Conservation (phyloP, 768 basidiomycete genomes). For the Tricholoma furcatifolium region DNA sequence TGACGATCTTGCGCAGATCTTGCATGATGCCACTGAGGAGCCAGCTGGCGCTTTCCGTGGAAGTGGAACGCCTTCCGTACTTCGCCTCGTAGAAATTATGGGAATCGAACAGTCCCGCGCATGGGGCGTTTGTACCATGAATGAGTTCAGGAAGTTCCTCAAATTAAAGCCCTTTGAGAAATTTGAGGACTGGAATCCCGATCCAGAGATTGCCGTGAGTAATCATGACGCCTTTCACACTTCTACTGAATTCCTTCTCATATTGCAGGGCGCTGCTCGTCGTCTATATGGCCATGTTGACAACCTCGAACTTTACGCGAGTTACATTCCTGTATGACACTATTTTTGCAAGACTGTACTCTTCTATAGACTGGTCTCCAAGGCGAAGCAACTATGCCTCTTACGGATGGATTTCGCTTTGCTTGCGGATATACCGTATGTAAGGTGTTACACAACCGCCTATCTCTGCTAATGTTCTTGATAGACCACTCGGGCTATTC, state of each 20-base stretch:
- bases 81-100: slow-evolving; percentile 55
- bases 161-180: slow-evolving; percentile 32
- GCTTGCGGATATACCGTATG: slow-evolving; percentile 29
- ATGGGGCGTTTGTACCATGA: slow-evolving; percentile 60
- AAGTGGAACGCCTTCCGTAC: slow-evolving; percentile 42
- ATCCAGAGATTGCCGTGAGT: slow-evolving; percentile 42
- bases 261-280: slow-evolving; percentile 22
- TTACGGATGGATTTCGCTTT: slow-evolving; percentile 26
- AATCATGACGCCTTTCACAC: neutral
- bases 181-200: slow-evolving; percentile 56
- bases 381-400: slow-evolving; percentile 32
- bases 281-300: slow-evolving; percentile 32
- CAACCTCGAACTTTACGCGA: slow-evolving; percentile 34
- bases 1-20: slow-evolving; percentile 45
- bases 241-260: neutral
- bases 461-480: neutral
- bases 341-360: neutral
- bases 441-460: neutral
- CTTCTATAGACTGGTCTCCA: slow-evolving; percentile 26
- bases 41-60: slow-evolving; percentile 48
- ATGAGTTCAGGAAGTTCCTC: slow-evolving; percentile 53
- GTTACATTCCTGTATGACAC: neutral
- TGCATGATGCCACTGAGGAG: slow-evolving; percentile 44
- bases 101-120: slow-evolving; percentile 51
- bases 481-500: slow-evolving; percentile 46